Evolutionary conservation across 179 eudicot species (phyloP), one percentile per base, ranked within the genome.

Genomic region (Vitellaria paradoxa): DNA sequence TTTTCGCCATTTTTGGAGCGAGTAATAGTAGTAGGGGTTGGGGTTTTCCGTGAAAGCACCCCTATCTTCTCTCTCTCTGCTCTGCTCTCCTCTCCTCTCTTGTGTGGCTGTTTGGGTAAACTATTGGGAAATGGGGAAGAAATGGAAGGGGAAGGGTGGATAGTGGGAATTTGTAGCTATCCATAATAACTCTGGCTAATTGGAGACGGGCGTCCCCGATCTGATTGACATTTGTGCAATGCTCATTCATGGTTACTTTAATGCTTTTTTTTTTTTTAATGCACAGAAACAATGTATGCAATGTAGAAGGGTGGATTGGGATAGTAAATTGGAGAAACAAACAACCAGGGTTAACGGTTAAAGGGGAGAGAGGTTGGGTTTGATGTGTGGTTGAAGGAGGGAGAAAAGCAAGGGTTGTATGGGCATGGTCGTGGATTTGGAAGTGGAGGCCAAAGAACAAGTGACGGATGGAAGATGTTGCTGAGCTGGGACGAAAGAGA

Each of bases 201-300:
- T 66, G 49, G 70, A 47, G n/a, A 40, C 15, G 70, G n/a, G 3
- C 13, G 9, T 66, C 37, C 45, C 78, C 21, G 26, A 40, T 47
- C 18, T 49, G 21, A 8, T 4, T 71, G 86, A 81, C 84, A 84
- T 77, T 82, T 82, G 85, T 69, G 77, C 80, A 63, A 67, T 11
- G 23, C 21, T 69, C 70, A 79, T 81, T 79, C 82, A 81, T 68
- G 70, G 42, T 78, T n/a, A 13, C 46, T 12, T 3, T 12, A 12
- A 11, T 37, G 13, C 3, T 9, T 17, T 68, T 70, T 56, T 53
- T 81, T 72, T 63, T 64, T 23, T 62, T 72, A 49, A 13, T 60
- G 68, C 26, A 46, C 2, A 21, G 23, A 30, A 12, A 68, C 47
- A 62, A 62, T 62, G 66, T 24, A 23, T 24, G 3, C 0, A 2